Evolutionary conservation across 768 basidiomycete genomes (phyloP).

Genomic region (Lactarius indigo): DNA sequence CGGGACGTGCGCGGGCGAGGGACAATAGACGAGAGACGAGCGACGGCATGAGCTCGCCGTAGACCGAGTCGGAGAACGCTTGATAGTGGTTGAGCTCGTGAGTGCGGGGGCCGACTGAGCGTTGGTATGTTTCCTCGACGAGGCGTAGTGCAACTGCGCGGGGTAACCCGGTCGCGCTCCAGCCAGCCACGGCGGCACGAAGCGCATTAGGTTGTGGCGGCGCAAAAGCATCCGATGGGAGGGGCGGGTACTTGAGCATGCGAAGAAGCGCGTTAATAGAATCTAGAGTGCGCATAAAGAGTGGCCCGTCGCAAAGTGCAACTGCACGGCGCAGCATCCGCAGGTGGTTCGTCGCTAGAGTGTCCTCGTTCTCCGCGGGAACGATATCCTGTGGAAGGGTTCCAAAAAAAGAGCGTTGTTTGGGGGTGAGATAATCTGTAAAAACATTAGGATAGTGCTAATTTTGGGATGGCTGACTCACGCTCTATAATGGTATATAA

Average conservation of each 20-base stretch:
- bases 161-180: slow-evolving; percentile 55
- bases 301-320: slow-evolving; percentile 63
- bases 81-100: slow-evolving; percentile 74
- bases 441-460: background rate
- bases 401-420: slow-evolving; percentile 65
- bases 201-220: slow-evolving; percentile 46
- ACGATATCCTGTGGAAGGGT: slow-evolving; percentile 48
- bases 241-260: slow-evolving; percentile 59
- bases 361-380: slow-evolving; percentile 26
- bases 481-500: slow-evolving; percentile 70
- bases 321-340: slow-evolving; percentile 68
- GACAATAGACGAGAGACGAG: slow-evolving; percentile 56
- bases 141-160: slow-evolving; percentile 68
- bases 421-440: slow-evolving; percentile 62
- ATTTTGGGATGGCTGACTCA: background rate
- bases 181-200: slow-evolving; percentile 44
- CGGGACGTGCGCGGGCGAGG: slow-evolving; percentile 46
- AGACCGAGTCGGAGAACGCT: slow-evolving; percentile 81
- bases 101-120: slow-evolving; percentile 89
- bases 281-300: slow-evolving; percentile 61
- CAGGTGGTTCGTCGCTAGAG: slow-evolving; percentile 36
- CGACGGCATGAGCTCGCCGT: slow-evolving; percentile 84
- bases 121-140: slow-evolving; percentile 89
- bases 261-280: slow-evolving; percentile 61
- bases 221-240: slow-evolving; percentile 50